Base-by-base conservation (phyloP, 2,329 filamentous ascomycete species). In the Tolypocladium tundrense region DNA sequence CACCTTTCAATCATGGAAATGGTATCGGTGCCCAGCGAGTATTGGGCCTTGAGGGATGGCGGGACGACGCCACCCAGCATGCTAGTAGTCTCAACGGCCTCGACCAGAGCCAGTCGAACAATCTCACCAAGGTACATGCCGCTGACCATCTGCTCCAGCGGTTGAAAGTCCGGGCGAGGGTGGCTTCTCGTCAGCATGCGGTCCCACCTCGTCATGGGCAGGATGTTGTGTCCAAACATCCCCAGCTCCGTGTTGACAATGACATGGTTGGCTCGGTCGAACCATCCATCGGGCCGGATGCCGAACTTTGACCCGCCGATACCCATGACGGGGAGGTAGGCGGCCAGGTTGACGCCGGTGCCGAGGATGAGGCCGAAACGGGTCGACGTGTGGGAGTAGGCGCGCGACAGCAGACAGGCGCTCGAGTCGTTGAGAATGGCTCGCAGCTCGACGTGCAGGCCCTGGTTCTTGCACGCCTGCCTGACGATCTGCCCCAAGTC, bases 81-180 rank as follows among this genome's bases (percentile, higher is more conserved):
- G 0, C 78, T 81, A 0, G 79, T 76, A 0, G 74, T 76, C 58
- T 78, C 71, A 53, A 87, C 78, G 0, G 83, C 84, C 60, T 88
- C 85, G 27, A 85, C 61, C 50, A 87, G 71, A 0, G 79, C 77
- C 14, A 84, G 69, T 21, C 86, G 77, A 62, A 78, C 82, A 53
- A 88, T 79, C 69, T 88, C 86, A 53, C 86, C 86, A 2, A 88
- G 71, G 65, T 88, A 88, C 65, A 81, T 83, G 41, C 86, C 86
- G 63, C 83, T 83, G 48, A 87, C 80, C 61, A 87, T 73, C 61
- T 85, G 77, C 67, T 86, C 84, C 13, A 86, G 68, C 0, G 84
- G 84, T 62, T 87, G 84, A 61, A 86, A 86, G 31, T 81, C 77
- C 0, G 84, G 84, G 56, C 75, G 73, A 14, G 79, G 74, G 61